Conservation (phyloP, 192 early-diverging fungal genomes). For the Coemansia sp. region DNA sequence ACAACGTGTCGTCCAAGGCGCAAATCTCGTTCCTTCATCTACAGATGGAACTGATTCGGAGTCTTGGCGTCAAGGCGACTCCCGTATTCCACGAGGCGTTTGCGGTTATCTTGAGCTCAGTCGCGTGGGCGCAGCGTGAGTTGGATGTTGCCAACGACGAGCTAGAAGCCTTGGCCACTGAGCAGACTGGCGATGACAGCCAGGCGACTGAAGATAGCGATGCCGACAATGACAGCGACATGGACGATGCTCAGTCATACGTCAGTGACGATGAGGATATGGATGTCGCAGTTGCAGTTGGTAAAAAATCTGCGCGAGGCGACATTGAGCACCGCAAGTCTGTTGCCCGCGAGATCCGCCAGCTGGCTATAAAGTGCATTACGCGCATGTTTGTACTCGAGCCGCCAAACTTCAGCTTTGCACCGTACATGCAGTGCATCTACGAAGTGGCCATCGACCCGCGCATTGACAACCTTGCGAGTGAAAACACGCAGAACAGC, state of each 20-base stretch:
- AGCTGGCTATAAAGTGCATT: slow-evolving; percentile 71
- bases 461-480: slow-evolving; percentile 66
- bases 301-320: slow-evolving; percentile 5
- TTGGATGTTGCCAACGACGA: slow-evolving; percentile 51
- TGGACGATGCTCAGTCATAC: slow-evolving; percentile 1
- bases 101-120: slow-evolving; percentile 73
- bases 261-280: not conserved
- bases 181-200: slow-evolving; percentile 10
- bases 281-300: not conserved
- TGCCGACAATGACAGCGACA: slow-evolving; percentile 3
- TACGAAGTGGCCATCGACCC: slow-evolving; percentile 69
- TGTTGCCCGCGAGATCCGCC: slow-evolving; percentile 56
- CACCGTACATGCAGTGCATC: slow-evolving; percentile 72
- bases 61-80: slow-evolving; percentile 70
- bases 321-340: slow-evolving; percentile 23
- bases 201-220: not conserved
- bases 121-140: slow-evolving; percentile 62
- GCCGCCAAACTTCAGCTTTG: slow-evolving; percentile 72
- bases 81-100: slow-evolving; percentile 75
- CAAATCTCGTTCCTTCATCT: slow-evolving; percentile 81
- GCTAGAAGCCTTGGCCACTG: slow-evolving; percentile 21
- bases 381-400: slow-evolving; percentile 66
- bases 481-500: slow-evolving; percentile 88
- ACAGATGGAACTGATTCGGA: slow-evolving; percentile 79
- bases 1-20: slow-evolving; percentile 47